A percentile compares a stretch with the other conserved stretches of the same genome.
Evolutionary conservation across 345 rosid species (phyloP).

Genomic region (Carallia pectinifolia): DNA sequence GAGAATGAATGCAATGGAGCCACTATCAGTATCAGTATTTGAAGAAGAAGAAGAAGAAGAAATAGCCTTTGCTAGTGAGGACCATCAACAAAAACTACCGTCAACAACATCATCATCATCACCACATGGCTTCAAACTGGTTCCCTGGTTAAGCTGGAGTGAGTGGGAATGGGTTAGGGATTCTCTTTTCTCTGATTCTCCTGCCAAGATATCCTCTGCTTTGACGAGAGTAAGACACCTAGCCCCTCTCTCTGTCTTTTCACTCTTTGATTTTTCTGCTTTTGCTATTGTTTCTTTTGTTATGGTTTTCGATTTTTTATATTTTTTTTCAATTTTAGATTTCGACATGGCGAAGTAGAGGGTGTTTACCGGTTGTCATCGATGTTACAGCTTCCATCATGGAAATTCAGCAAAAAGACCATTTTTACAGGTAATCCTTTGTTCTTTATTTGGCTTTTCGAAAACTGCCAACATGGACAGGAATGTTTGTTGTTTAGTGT

Average conservation of each 20-base stretch:
- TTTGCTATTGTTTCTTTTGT: constrained; percentile 10
- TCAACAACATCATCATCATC: constrained; percentile 8
- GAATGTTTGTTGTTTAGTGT: no score
- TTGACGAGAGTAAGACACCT: constrained; percentile 53
- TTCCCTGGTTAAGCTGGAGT: constrained; percentile 91
- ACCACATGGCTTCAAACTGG: constrained; percentile 52
- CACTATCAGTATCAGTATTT: constrained; percentile 29
- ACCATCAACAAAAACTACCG: not conserved
- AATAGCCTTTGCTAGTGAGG: constrained; percentile 29
- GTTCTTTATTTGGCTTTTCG: not conserved
- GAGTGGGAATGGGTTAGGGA: constrained; percentile 87
- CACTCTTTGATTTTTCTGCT: not conserved
- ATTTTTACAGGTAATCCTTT: constrained; percentile 50
- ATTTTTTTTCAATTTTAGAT: constrained; percentile 35
- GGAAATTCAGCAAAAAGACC: constrained; percentile 79
- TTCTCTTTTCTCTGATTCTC: constrained; percentile 75
- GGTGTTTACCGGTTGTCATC: constrained; percentile 69
- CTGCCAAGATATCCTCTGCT: constrained; percentile 48
- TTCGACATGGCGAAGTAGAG: constrained; percentile 82
- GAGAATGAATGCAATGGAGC: constrained; percentile 28
- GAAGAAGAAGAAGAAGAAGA: constrained; percentile 47
- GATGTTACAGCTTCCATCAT: constrained; percentile 82
- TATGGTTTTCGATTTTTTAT: not conserved
- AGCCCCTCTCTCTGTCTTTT: not conserved
- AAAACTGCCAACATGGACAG: no score